Evolutionary conservation across 2,329 filamentous ascomycete genomes (phyloP).

Genomic region (Penicillium sp.): DNA sequence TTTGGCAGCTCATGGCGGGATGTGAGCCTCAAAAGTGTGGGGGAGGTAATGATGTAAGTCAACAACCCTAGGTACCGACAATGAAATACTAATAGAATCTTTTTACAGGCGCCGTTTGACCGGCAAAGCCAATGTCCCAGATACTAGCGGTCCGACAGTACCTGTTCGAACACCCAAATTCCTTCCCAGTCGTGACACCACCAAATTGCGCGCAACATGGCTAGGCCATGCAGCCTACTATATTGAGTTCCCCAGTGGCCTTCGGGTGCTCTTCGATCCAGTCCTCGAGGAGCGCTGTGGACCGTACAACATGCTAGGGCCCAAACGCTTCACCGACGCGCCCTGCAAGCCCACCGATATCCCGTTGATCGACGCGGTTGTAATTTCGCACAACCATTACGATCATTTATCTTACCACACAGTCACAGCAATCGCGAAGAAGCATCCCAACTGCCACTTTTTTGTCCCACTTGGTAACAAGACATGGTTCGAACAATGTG

Average conservation of each 20-base stretch:
- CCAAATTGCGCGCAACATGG: conserved; percentile 81
- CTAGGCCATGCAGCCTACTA: conserved; percentile 93
- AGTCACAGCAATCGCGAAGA: conserved; percentile 67
- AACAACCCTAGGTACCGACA: not conserved
- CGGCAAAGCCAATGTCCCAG: conserved; percentile 56
- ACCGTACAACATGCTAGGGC: conserved; percentile 68
- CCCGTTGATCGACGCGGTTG: conserved; percentile 57
- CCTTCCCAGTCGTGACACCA: conserved; percentile 58
- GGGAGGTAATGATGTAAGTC: conserved; percentile 23
- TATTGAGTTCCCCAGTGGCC: conserved; percentile 81
- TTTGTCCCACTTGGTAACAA: conserved; percentile 84
- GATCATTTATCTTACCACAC: conserved; percentile 83
- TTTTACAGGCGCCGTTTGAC: conserved; percentile 43
- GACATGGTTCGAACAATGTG: conserved; percentile 72
- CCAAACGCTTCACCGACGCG: conserved; percentile 74
- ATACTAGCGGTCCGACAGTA: conserved; percentile 66
- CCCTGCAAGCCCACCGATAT: conserved; percentile 79
- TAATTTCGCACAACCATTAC: conserved; percentile 91
- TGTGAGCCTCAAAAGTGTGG: conserved; percentile 10
- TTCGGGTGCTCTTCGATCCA: conserved; percentile 89
- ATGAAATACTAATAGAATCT: not conserved
- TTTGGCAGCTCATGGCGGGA: conserved; percentile 21
- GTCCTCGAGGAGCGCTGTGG: conserved; percentile 88
- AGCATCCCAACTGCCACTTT: conserved; percentile 78
- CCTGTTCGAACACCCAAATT: conserved; percentile 68